These are phyloP conservation scores for Pythium sukuiense DNA, from an alignment of 352 stramenopile genomes.

Conservation along the genomic window DNA sequence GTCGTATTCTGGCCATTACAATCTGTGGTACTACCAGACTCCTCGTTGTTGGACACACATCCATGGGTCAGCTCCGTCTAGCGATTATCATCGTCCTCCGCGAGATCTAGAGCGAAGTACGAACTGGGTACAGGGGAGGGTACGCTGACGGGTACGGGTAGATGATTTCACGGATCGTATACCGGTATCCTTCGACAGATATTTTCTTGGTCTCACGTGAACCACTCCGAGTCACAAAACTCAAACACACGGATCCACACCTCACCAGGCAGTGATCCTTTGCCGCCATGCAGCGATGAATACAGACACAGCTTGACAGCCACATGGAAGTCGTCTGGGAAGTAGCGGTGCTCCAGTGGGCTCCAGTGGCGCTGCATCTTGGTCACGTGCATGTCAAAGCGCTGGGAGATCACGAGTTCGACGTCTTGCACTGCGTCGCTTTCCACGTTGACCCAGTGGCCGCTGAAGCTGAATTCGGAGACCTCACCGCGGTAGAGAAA, in stretches of 20 bases:
- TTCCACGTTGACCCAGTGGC: not conserved
- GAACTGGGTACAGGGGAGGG: too few relatives aligned
- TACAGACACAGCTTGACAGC: conserved; percentile 2
- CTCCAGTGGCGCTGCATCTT: conserved; percentile 5
- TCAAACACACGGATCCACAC: conserved; percentile 5
- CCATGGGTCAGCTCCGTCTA: too few relatives aligned
- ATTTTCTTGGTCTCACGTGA: not conserved
- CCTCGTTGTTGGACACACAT: too few relatives aligned
- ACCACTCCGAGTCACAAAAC: conserved; percentile 17
- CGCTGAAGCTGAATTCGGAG: not conserved
- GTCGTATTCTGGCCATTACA: too few relatives aligned
- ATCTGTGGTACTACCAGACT: too few relatives aligned
- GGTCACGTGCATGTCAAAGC: not conserved
- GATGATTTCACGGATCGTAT: too few relatives aligned
- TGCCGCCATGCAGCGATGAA: not conserved
- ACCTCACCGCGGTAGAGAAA: not conserved
- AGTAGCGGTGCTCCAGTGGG: conserved; percentile 1
- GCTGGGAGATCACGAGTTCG: not conserved
- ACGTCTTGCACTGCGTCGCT: not conserved
- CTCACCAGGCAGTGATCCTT: not conserved
- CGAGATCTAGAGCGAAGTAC: too few relatives aligned
- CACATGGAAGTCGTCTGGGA: not conserved
- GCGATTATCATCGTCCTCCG: too few relatives aligned
- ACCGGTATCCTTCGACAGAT: too few relatives aligned
- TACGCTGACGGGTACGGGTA: too few relatives aligned